Evolutionary conservation across 2,329 filamentous ascomycete genomes (phyloP), one percentile per base, ranked within the genome.

Genomic region (Botryotinia globosa): DNA sequence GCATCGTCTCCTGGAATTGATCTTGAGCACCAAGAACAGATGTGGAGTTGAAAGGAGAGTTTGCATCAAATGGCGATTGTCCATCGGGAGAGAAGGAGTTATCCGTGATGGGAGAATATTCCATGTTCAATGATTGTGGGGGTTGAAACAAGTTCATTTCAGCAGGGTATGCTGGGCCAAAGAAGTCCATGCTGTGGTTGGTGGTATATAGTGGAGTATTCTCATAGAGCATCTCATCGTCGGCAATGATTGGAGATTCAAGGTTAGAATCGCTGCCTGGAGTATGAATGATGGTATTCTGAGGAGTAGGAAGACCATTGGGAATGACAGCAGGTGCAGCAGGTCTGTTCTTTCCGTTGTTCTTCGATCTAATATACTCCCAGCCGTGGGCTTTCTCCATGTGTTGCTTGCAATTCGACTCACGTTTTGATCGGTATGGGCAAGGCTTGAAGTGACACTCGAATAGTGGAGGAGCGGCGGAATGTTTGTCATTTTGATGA

Each of bases 381-480:
- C 93, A 97, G 73, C 91, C 91, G 79, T 98, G 94, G 0, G 93
- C 92, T 83, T 98, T 98, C 85, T 98, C 95, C 94, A 98, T 98
- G 83, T 98, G 94, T 83, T 98, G 95, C 82, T 98, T 98, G 88
- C 94, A 97, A 83, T 98, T 98, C 75, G 92, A 96, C 84, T 97
- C 92, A 73, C 94, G 91, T 86, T 98, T 98, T 18, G 94, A 97
- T 80, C 94, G 92, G 85, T 98, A 98, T 0, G 92, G 90, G 86
- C 96, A 98, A 37, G 91, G 91, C 78, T 90, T 87, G 83, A 88
- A 98, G 65, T 90, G 84, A 83, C 96, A 99, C 83, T 93, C 90
- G 82, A 90, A 97, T 84, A 97, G 90, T 61, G 90, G 86, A 7
- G 96, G 94, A 48, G 90, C 87, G 70, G 88, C 84, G 29, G 93